Evolutionary conservation across 1,284 basidiomycete genomes (phyloP).

Genomic region (Rhodotorula sp.): DNA sequence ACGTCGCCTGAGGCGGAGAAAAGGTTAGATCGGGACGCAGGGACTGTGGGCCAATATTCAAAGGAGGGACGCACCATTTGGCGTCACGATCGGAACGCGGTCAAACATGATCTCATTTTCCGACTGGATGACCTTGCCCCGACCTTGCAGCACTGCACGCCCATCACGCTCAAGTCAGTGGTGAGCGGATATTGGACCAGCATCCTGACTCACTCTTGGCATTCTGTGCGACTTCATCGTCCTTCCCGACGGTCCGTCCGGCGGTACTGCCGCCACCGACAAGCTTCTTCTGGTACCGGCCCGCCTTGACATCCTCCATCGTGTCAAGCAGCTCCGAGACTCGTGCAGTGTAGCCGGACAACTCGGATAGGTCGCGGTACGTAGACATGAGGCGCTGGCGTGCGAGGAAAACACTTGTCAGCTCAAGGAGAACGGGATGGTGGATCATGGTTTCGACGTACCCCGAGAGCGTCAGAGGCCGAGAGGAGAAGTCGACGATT

Average conservation of each 20-base stretch:
- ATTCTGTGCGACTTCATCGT: constrained; percentile 54
- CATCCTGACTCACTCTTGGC: constrained; percentile 62
- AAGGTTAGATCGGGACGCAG: too few species aligned
- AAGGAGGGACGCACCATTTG: constrained; percentile 62
- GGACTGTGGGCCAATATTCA: rapidly evolving
- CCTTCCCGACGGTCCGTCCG: constrained; percentile 48
- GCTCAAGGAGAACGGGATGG: background rate
- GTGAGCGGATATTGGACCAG: rapidly evolving
- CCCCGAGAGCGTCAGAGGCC: constrained; percentile 59
- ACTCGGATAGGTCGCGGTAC: constrained; percentile 82
- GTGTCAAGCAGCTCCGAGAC: constrained; percentile 86
- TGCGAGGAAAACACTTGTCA: background rate
- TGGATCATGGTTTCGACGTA: background rate
- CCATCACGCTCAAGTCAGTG: background rate
- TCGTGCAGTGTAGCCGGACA: constrained; percentile 91
- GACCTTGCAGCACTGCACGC: constrained; percentile 67
- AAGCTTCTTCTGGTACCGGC: constrained; percentile 84
- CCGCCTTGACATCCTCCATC: constrained; percentile 80
- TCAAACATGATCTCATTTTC: constrained; percentile 83
- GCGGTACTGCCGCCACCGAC: constrained; percentile 63
- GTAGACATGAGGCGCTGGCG: constrained; percentile 73
- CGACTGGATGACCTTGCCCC: constrained; percentile 76
- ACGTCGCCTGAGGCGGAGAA: too few species aligned
- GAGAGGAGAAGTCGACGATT: constrained; percentile 82
- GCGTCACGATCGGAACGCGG: constrained; percentile 90